Evolutionary conservation across 2,329 filamentous ascomycete genomes (phyloP), one percentile per base, ranked within the genome.

Genomic region (Gnomoniopsis sp.): DNA sequence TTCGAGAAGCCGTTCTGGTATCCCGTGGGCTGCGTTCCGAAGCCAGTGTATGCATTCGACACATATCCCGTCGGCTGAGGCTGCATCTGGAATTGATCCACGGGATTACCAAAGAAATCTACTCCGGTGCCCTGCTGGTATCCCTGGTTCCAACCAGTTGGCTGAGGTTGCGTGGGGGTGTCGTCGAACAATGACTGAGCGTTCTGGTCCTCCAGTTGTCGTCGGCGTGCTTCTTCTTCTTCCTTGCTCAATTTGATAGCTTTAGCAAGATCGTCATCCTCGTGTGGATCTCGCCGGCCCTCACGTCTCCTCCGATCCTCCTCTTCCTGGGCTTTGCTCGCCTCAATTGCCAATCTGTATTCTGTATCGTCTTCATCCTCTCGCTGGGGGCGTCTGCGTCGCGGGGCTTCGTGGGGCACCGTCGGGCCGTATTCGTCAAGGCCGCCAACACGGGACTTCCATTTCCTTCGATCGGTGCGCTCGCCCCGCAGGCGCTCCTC

Each of bases 111-210:
- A 67, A 96, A 95, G 86, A 96, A 98, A 75, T 99, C 95, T 19
- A 99, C 95, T 14, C 91, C 91, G 58, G 89, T 89, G 71, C 96
- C 93, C 75, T 99, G 95, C 77, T 98, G 93, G 70, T 99, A 99
- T 49, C 93, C 93, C 76, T 96, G 93, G 74, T 97, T 98, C 78
- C 91, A 92, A 38, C 92, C 93, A 15, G 93, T 98, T 44, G 85
- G 86, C 74, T 93, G 91, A 38, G 89, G 84, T 68, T 88, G 85
- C 23, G 79, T 74, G 6, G 87, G 81, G 38, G 85, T 84, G 66
- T 96, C 90, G 67, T 96, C 93, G 68, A 99, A 98, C n/a, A 99
- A 81, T 21, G 91, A 87, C 50, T 88, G 82, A 21, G 90, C 88
- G 69, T 96, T 97, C 72, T 81, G 88, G 61, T 93, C 88, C 71